phyloP scores from a whole-genome alignment of 805 yeast genomes.

The Zygoascus ofunaensis region DNA sequence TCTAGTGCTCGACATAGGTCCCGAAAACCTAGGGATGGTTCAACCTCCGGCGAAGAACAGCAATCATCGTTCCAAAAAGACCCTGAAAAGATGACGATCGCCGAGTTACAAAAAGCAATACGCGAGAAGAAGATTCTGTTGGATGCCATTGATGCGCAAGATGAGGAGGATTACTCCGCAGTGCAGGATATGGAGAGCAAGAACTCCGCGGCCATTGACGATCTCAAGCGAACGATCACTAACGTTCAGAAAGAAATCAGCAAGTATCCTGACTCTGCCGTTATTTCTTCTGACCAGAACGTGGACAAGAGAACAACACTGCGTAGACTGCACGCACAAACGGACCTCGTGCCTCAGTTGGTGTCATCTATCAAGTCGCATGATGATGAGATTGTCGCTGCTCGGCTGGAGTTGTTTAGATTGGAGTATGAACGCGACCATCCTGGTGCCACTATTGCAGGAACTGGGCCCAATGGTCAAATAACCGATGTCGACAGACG shows the following conservation, averaged over 20 bases:
- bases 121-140: slow-evolving; percentile 64
- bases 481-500: slow-evolving; percentile 76
- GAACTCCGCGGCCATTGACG: slow-evolving; percentile 50
- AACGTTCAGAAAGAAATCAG: slow-evolving; percentile 34
- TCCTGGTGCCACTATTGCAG: slow-evolving; percentile 63
- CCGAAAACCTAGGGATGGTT: slow-evolving; percentile 25
- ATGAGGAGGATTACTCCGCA: slow-evolving; percentile 29
- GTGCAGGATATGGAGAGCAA: slow-evolving; percentile 30
- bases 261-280: slow-evolving; percentile 16
- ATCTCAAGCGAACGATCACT: slow-evolving; percentile 51
- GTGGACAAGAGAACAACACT: slow-evolving; percentile 44
- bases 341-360: slow-evolving; percentile 64
- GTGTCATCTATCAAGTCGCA: slow-evolving; percentile 52
- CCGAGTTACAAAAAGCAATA: slow-evolving; percentile 52
- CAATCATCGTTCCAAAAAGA: slow-evolving; percentile 5
- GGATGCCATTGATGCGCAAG: slow-evolving; percentile 64
- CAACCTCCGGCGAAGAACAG: slow-evolving; percentile 3
- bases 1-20: slow-evolving; percentile 50
- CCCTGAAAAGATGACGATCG: slow-evolving; percentile 30
- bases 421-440: slow-evolving; percentile 46
- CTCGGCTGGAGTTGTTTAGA: slow-evolving; percentile 58
- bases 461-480: slow-evolving; percentile 81
- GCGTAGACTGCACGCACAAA: slow-evolving; percentile 48
- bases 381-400: slow-evolving; percentile 58
- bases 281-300: slow-evolving; percentile 24